These are phyloP conservation scores for Chlorella sp. DNA, from an alignment of 139 green algal species.

Conservation along the genomic window DNA sequence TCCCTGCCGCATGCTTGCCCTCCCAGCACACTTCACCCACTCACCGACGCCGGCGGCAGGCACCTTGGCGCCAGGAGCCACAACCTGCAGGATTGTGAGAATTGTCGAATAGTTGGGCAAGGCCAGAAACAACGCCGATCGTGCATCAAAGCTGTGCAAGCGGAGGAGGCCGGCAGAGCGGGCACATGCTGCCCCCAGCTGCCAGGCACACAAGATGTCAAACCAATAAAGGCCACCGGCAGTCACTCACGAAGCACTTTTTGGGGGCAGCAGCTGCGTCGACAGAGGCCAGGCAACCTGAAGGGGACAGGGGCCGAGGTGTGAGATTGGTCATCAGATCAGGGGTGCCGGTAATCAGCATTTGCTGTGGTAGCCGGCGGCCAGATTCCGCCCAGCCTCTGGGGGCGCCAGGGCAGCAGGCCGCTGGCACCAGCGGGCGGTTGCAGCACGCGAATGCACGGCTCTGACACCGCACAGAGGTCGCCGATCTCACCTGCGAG, in stretches of 20 bases:
- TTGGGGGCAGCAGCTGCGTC: too few species aligned
- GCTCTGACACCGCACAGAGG: background rate
- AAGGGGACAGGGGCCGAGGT: background rate
- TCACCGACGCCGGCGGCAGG: background rate
- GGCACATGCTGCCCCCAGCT: too few species aligned
- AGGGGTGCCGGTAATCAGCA: background rate
- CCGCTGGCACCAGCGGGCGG: background rate
- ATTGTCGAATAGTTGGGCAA: too few species aligned
- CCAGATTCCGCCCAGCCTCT: background rate
- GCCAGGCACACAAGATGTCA: too few species aligned
- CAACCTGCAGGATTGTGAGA: background rate
- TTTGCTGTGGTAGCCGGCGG: background rate
- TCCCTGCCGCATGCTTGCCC: too few species aligned
- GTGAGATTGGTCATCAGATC: background rate
- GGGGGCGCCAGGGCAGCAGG: background rate
- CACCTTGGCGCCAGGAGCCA: background rate
- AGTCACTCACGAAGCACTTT: too few species aligned
- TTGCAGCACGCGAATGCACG: background rate
- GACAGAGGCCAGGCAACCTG: too few species aligned
- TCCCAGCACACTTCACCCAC: too few species aligned
- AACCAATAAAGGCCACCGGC: too few species aligned
- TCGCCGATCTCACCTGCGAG: background rate
- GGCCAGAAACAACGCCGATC: too few species aligned
- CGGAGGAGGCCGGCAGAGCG: too few species aligned
- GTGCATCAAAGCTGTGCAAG: too few species aligned